Percentiles rank a stretch among this genome's conserved stretches.
phyloP scores from a whole-genome alignment of 1,284 basidiomycete species.

The Sanghuangporus baumii region DNA sequence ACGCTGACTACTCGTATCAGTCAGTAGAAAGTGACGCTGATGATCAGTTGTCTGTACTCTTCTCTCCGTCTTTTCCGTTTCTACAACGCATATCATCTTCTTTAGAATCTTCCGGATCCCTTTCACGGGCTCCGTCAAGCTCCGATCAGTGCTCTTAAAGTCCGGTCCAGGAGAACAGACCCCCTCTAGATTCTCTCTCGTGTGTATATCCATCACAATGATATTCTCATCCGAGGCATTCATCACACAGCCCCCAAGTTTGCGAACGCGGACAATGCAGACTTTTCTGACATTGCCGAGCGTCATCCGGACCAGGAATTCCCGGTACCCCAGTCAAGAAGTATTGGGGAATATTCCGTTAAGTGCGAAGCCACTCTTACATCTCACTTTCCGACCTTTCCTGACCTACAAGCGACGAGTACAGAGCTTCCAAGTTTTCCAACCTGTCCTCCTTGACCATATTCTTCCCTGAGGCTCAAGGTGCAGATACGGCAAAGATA shows the following conservation, averaged over 20 bases:
- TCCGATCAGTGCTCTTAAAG: constrained; percentile 69
- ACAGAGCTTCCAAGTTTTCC: constrained; percentile 70
- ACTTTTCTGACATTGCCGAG: constrained; percentile 67
- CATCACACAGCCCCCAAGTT: constrained; percentile 40
- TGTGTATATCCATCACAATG: neutral
- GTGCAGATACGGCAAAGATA: constrained; percentile 60
- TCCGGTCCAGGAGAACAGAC: constrained; percentile 68
- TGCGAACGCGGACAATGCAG: constrained; percentile 62
- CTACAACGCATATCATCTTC: constrained; percentile 14
- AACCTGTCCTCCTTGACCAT: constrained; percentile 67
- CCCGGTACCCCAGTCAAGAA: constrained; percentile 55
- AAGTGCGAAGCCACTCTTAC: constrained; percentile 37
- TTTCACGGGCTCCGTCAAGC: constrained; percentile 74
- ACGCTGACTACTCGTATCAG: constrained; percentile 31
- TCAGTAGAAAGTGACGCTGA: constrained; percentile 77
- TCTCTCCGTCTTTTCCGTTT: neutral
- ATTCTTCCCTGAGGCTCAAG: constrained; percentile 70
- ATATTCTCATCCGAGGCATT: constrained; percentile 2
- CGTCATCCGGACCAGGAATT: constrained; percentile 64
- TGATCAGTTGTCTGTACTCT: constrained; percentile 62
- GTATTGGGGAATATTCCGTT: constrained; percentile 69
- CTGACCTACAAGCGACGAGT: neutral
- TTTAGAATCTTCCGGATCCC: constrained; percentile 71
- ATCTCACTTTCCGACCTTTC: neutral
- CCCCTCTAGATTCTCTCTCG: constrained; percentile 47